Evolutionary conservation across 2,329 filamentous ascomycete genomes (phyloP), one percentile per base, ranked within the genome.

Genomic region (Knufia petricola): DNA sequence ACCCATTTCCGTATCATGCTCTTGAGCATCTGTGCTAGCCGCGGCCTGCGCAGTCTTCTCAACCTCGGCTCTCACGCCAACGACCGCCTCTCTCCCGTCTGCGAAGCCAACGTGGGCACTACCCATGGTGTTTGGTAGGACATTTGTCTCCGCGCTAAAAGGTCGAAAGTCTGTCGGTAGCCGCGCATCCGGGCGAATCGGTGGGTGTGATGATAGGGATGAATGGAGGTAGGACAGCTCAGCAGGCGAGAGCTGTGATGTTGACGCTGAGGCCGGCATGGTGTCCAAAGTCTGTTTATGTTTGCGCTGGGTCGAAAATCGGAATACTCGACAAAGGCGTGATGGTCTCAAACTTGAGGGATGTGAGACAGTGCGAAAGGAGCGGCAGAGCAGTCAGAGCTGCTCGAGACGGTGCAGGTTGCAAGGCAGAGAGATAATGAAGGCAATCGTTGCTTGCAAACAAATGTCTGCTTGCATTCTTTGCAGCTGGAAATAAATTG

Each of bases 221-320:
- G 79, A 81, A 74, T 94, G 87, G 45, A 96, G 81, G 72, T 95
- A 98, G 59, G 89, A 88, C 61, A 98, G 85, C 72, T 98, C 92
- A 61, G 92, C 88, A 41, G 92, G 90, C 47, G 89, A 95, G 67
- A 96, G 36, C 13, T 36, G 34, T 13, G 23, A 20, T 19, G 45
- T 40, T n/a, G 45, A 42, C 10, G 17, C 37, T 30, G 20, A 19
- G 8, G 45, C 12, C 2, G 45, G 45, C 45, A 48, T 48, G 3
- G 17, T 40, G 26, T 12, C 12, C 26, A 12, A 28, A 12, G 10
- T 8, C 17, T 40, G n/a, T 40, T 6, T 21, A 7, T 4, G 37
- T 4, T 20, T 40, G 4, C 4, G 17, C 6, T 6, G 10, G 37
- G n/a, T 40, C 21, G 37, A 7, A n/a, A n/a, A n/a, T 4, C 10